phyloP scores from a whole-genome alignment of 768 basidiomycete genomes.

The Dictyophora rubrovolvata region DNA sequence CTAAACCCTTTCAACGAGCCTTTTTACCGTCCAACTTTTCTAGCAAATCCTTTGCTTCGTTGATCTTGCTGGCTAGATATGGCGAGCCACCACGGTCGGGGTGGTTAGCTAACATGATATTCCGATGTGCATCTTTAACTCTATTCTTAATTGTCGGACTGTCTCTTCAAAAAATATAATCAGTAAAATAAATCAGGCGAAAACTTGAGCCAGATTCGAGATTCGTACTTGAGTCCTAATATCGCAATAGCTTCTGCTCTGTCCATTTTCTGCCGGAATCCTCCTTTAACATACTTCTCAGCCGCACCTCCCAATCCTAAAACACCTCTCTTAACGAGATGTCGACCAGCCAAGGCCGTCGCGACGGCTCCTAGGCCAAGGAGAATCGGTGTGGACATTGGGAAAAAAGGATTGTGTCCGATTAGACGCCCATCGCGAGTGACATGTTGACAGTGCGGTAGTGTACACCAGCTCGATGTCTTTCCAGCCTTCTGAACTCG shows the following conservation, averaged over 20 bases:
- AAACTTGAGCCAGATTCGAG: not conserved
- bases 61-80: constrained; percentile 96
- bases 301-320: constrained; percentile 42
- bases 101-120: constrained; percentile 97
- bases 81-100: constrained; percentile 98
- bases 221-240: constrained; percentile 80
- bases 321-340: constrained; percentile 52
- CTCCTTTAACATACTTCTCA: constrained; percentile 85
- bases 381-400: constrained; percentile 72
- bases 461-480: constrained; percentile 21
- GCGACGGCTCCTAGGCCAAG: constrained; percentile 70
- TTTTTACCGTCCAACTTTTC: constrained; percentile 62
- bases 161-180: constrained; percentile 47
- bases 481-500: constrained; percentile 62
- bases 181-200: not conserved
- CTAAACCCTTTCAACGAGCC: not conserved
- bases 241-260: constrained; percentile 85
- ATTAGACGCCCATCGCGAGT: not conserved
- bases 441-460: not conserved
- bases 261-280: constrained; percentile 96
- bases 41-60: constrained; percentile 90
- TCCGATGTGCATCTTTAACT: constrained; percentile 91
- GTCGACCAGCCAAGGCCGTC: constrained; percentile 65
- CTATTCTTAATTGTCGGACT: constrained; percentile 60
- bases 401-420: not conserved